Conservation (phyloP, 768 basidiomycete species). For the Antrodiella citrinella region DNA sequence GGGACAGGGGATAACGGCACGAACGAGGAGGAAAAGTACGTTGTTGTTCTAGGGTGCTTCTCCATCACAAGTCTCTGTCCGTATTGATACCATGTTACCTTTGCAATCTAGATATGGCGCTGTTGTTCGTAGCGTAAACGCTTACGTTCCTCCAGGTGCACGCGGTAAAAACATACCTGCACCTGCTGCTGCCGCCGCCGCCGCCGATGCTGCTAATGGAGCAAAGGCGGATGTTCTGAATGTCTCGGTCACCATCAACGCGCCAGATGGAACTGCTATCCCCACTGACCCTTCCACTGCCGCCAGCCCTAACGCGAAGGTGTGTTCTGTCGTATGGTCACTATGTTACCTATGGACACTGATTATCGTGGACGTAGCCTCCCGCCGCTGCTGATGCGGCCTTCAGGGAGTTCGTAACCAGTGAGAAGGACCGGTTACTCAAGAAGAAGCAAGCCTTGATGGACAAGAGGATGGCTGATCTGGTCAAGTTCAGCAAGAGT, state of each 20-base stretch:
- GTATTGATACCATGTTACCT: constrained; percentile 10
- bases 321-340: not conserved
- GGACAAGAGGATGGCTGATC: constrained; percentile 87
- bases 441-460: constrained; percentile 85
- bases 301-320: constrained; percentile 38
- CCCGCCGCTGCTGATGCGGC: constrained; percentile 72
- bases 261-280: constrained; percentile 58
- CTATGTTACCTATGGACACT: constrained; percentile 1
- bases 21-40: constrained; percentile 96
- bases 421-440: constrained; percentile 82
- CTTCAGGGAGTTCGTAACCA: constrained; percentile 89
- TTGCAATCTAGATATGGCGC: constrained; percentile 68
- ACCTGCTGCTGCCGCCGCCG: constrained; percentile 14
- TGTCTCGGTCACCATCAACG: constrained; percentile 71
- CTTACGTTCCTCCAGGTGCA: constrained; percentile 92
- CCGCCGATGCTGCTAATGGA: constrained; percentile 20
- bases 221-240: constrained; percentile 35
- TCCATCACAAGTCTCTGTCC: no score
- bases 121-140: constrained; percentile 79
- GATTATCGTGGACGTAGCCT: constrained; percentile 32
- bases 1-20: constrained; percentile 58
- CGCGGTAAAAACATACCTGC: constrained; percentile 37
- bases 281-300: constrained; percentile 49
- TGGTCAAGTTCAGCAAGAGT: constrained; percentile 85
- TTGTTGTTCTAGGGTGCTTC: no score